Evolutionary conservation across 495 filamentous ascomycete genomes (phyloP).

Genomic region (Xylaria flabelliformis): DNA sequence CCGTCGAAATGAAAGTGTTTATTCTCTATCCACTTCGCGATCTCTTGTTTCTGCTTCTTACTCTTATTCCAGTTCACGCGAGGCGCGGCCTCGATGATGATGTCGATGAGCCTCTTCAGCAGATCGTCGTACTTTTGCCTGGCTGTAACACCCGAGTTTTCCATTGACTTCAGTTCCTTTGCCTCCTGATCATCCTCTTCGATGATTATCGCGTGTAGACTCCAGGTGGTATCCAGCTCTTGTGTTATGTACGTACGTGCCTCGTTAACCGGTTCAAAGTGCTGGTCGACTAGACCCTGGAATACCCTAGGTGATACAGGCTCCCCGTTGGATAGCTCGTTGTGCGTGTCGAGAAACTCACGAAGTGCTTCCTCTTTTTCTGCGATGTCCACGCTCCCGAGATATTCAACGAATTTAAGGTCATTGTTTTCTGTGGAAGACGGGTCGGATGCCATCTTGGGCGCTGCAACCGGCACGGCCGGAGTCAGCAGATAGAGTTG

Average conservation of each 20-base stretch:
- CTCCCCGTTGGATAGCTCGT: background rate
- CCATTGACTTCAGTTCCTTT: background rate
- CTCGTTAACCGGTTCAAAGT: background rate
- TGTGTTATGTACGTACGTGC: background rate
- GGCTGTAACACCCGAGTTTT: background rate
- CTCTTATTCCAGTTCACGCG: constrained; percentile 12
- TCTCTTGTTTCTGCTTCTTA: background rate
- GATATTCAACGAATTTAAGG: background rate
- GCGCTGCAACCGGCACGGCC: constrained; percentile 4
- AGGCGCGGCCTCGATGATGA: background rate
- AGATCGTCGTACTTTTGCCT: background rate
- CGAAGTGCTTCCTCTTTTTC: background rate
- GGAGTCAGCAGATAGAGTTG: background rate
- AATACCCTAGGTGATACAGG: constrained; percentile 3
- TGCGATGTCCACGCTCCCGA: background rate
- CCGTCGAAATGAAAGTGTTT: background rate
- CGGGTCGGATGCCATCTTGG: constrained; percentile 14
- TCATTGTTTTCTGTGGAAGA: background rate
- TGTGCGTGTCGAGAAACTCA: background rate
- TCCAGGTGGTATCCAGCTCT: background rate
- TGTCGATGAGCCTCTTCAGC: background rate
- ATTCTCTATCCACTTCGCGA: background rate
- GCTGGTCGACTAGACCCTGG: constrained; percentile 2
- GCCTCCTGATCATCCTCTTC: background rate
- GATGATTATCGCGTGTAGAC: background rate